Conservation (phyloP, 768 basidiomycete genomes). For the Symmetrospora coprosmae region DNA sequence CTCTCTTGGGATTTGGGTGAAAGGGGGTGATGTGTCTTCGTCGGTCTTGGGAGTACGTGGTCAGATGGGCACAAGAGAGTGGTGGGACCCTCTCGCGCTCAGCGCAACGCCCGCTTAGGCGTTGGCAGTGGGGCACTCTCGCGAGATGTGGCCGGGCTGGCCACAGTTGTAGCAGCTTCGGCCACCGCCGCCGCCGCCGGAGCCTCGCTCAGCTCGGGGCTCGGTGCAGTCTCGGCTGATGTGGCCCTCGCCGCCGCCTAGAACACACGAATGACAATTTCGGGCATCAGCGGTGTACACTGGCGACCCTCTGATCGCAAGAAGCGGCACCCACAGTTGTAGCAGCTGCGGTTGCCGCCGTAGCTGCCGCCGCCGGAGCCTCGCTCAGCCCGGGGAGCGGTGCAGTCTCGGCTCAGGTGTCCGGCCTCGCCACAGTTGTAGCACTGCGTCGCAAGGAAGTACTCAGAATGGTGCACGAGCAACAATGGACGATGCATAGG, state of each 20-base stretch:
- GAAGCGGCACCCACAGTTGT: not conserved
- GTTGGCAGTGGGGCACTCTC: not conserved
- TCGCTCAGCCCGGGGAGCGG: not conserved
- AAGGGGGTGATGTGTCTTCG: no score
- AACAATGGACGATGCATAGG: no score
- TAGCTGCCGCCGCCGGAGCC: not conserved
- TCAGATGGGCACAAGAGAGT: no score
- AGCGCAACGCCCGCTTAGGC: no score
- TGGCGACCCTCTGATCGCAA: no score
- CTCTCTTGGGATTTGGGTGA: no score
- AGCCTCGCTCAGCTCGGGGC: not conserved
- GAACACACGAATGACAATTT: not conserved
- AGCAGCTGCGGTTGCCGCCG: not conserved
- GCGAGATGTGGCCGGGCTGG: conserved; percentile 2
- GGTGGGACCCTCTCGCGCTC: no score
- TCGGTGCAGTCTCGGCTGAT: conserved; percentile 1
- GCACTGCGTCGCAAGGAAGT: no score
- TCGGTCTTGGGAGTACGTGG: no score
- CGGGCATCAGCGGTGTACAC: no score
- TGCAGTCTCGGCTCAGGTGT: conserved; percentile 2
- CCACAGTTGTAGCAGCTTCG: not conserved
- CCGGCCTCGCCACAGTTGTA: conserved; percentile 3
- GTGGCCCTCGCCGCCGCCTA: not conserved
- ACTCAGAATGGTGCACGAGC: no score
- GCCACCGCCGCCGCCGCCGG: not conserved